Conservation (phyloP, 108 stramenopile species). For the Ochromonas danica region DNA sequence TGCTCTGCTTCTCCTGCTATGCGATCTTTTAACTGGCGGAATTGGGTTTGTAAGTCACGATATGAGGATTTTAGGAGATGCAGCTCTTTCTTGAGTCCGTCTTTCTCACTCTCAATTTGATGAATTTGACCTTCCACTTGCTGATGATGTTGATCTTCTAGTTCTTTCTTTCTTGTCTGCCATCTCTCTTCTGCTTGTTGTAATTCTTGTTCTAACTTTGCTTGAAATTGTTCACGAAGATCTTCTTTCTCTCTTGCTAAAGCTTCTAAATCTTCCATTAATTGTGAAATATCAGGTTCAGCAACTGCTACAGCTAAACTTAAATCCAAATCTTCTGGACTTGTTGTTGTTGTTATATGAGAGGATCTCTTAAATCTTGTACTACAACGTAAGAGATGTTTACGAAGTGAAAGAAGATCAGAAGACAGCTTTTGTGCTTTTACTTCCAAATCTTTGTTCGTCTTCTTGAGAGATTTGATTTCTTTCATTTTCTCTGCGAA, state of each 20-base stretch:
- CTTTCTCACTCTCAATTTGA: too few species aligned
- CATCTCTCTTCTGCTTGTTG: too few species aligned
- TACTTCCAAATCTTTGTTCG: background rate
- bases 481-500: conserved; percentile 36
- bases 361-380: background rate
- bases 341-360: background rate
- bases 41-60: too few species aligned
- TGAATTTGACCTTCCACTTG: too few species aligned
- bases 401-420: background rate
- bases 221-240: background rate
- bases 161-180: too few species aligned
- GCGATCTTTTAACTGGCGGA: too few species aligned
- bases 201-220: too few species aligned
- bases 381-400: background rate
- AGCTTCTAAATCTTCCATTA: conserved; percentile 34
- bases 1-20: too few species aligned
- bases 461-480: background rate
- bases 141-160: too few species aligned
- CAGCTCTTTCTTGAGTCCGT: too few species aligned
- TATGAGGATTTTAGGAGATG: too few species aligned
- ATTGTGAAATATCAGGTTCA: conserved; percentile 34
- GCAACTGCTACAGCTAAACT: conserved; percentile 18
- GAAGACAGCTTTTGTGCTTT: background rate
- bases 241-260: conserved; percentile 27
- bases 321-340: background rate